Conservation (phyloP, 352 stramenopile genomes). For the Plasmopara halstedii region DNA sequence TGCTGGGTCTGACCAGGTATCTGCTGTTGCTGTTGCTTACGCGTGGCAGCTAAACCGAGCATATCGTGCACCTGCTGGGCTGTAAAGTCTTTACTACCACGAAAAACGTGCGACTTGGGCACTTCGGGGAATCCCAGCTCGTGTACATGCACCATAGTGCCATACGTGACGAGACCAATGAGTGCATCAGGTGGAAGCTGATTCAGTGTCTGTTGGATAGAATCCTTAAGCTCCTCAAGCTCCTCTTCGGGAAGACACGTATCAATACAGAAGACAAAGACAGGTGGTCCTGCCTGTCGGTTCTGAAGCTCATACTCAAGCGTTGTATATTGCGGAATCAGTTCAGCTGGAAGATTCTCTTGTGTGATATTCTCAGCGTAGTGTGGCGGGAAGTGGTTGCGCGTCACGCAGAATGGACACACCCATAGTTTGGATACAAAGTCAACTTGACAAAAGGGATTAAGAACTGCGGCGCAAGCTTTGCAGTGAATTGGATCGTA, state of each 20-base stretch:
- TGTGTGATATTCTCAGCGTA: conserved; percentile 96
- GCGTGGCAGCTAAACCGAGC: conserved; percentile 84
- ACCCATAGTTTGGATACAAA: conserved; percentile 99
- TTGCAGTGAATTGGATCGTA: conserved; percentile 99
- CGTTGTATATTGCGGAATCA: conserved; percentile 99
- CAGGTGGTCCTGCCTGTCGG: conserved; percentile 88
- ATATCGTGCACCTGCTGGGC: conserved; percentile 94
- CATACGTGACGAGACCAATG: conserved; percentile 98
- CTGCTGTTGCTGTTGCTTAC: conserved; percentile 41
- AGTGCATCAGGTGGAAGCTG: conserved; percentile 95
- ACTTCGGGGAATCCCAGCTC: conserved; percentile 95
- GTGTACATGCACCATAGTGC: conserved; percentile 99
- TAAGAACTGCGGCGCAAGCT: conserved; percentile 95
- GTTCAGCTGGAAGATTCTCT: conserved; percentile 97
- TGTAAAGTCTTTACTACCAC: conserved; percentile 97
- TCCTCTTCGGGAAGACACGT: conserved; percentile 96
- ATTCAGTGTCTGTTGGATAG: conserved; percentile 97
- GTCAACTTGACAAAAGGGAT: conserved; percentile 98
- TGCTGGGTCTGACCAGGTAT: conserved; percentile 49
- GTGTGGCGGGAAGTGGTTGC: conserved; percentile 97
- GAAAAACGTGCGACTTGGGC: conserved; percentile 97
- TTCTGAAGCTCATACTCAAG: conserved; percentile 98
- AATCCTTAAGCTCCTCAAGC: conserved; percentile 97
- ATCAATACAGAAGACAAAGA: conserved; percentile 99
- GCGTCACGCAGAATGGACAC: conserved; percentile 97